Percentiles rank a stretch among this genome's conserved stretches.
Evolutionary conservation across 2,329 filamentous ascomycete species (phyloP).

Genomic region (Sarocladium brachiariae): DNA sequence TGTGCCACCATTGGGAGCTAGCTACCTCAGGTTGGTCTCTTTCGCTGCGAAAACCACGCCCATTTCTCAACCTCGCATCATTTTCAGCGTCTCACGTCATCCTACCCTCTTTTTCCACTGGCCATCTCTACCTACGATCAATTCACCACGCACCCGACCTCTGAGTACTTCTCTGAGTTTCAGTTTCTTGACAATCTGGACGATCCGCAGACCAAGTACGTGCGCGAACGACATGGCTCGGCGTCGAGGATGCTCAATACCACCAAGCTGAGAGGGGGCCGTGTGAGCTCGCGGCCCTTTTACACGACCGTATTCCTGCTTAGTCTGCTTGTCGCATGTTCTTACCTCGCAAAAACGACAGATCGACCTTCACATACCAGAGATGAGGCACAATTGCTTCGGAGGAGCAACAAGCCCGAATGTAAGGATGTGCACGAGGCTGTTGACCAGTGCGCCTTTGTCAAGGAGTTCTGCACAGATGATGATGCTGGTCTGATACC

Average conservation of each 20-base stretch:
- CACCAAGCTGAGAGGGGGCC: slow-evolving; percentile 25
- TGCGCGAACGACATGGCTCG: slow-evolving; percentile 11
- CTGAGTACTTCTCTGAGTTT: background rate
- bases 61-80: background rate
- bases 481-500: slow-evolving; percentile 86
- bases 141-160: background rate
- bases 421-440: slow-evolving; percentile 76
- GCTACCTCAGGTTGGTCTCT: too few relatives aligned
- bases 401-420: slow-evolving; percentile 20
- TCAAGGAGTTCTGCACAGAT: slow-evolving; percentile 73
- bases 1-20: too few relatives aligned
- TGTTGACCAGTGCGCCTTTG: slow-evolving; percentile 78
- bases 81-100: too few relatives aligned
- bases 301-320: slow-evolving; percentile 40
- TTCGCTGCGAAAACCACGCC: too few relatives aligned
- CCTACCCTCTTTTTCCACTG: too few relatives aligned
- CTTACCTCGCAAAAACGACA: slow-evolving; percentile 28
- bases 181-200: slow-evolving; percentile 3
- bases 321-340: slow-evolving; percentile 37
- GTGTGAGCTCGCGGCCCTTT: slow-evolving; percentile 41
- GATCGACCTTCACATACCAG: slow-evolving; percentile 10
- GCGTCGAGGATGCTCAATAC: slow-evolving; percentile 18
- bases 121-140: background rate
- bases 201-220: slow-evolving; percentile 2
- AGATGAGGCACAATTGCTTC: slow-evolving; percentile 15